Evolutionary conservation across 2,329 filamentous ascomycete genomes (phyloP), one percentile per base, ranked within the genome.

Genomic region (Ceratocystis huliohia): DNA sequence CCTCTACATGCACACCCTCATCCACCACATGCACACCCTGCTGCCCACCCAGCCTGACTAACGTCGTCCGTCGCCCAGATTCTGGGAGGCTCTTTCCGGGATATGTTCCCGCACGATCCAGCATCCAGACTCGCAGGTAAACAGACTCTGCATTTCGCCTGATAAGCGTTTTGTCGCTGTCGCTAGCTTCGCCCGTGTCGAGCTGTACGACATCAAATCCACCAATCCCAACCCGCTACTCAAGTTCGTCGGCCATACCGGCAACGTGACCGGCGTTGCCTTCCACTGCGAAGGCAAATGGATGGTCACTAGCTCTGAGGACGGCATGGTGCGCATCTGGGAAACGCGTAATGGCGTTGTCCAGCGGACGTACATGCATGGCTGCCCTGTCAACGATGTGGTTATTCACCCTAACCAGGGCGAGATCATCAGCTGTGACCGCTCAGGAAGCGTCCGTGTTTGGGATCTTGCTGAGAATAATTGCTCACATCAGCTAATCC

Each of bases 381-480:
- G 88, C 65, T 87, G 86, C 44, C 86, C 94, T 0, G 94, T 93
- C 64, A 99, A 96, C 73, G 94, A 99, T 75, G 94, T 99, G 7
- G 94, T 97, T n/a, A 99, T 99, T 66, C 94, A 99, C 75, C 94
- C 94, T 0, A 99, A 99, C 74, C 94, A 99, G 78, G 94, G 93
- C 68, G 94, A 99, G 78, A 88, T 99, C 69, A 96, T 99, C 73
- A 96, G 90, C 75, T 96, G 93, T 74, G 94, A 99, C 75, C 86
- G 93, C 44, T 87, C 88, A 61, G 94, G 94, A 61, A 96, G 91
- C 74, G 91, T 99, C 68, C 82, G 93, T 50, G 89, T 99, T 69
- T 99, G 94, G 94, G 94, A 99, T 73, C 77, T 99, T 66, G 91
- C 91, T 7, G 92, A 97, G 81, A 97, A 96, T 74, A 95, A 91